phyloP scores from a whole-genome alignment of 176 grass and related monocot species.

The Rhynchospora pubera region DNA sequence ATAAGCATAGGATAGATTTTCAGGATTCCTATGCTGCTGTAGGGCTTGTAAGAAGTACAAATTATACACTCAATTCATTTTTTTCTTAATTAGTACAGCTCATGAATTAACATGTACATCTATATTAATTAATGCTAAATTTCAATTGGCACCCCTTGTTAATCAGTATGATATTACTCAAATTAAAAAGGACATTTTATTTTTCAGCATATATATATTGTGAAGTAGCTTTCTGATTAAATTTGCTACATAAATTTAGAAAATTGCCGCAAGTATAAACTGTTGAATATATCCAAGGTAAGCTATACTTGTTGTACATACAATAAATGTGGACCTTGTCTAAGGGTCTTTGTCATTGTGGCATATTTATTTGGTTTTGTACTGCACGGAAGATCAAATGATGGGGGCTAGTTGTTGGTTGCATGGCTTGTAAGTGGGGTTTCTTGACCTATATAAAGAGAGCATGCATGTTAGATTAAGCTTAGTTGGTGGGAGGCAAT shows the following conservation, averaged over 20 bases:
- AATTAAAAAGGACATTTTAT: background rate
- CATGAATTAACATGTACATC: too few species aligned
- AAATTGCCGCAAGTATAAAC: background rate
- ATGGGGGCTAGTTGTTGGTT: slow-evolving; percentile 30
- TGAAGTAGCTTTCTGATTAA: background rate
- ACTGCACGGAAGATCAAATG: slow-evolving; percentile 27
- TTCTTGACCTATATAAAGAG: slow-evolving; percentile 63
- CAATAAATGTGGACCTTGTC: slow-evolving; percentile 4
- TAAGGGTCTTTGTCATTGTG: background rate
- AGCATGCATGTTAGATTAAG: slow-evolving; percentile 31
- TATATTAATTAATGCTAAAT: too few species aligned
- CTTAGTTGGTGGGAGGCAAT: slow-evolving; percentile 83
- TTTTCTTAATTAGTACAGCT: too few species aligned
- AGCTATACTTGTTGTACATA: background rate
- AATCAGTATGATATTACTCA: background rate
- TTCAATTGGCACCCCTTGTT: background rate
- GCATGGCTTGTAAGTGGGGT: slow-evolving; percentile 49
- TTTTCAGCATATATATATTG: background rate
- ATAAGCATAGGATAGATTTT: too few species aligned
- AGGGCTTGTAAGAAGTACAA: too few species aligned
- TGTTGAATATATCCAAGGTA: background rate
- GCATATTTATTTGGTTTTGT: background rate
- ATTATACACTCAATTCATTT: too few species aligned
- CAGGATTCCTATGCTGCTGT: too few species aligned
- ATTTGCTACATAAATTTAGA: background rate